Conservation (phyloP, 2,329 filamentous ascomycete species). For the Neoarthrinium moseri region DNA sequence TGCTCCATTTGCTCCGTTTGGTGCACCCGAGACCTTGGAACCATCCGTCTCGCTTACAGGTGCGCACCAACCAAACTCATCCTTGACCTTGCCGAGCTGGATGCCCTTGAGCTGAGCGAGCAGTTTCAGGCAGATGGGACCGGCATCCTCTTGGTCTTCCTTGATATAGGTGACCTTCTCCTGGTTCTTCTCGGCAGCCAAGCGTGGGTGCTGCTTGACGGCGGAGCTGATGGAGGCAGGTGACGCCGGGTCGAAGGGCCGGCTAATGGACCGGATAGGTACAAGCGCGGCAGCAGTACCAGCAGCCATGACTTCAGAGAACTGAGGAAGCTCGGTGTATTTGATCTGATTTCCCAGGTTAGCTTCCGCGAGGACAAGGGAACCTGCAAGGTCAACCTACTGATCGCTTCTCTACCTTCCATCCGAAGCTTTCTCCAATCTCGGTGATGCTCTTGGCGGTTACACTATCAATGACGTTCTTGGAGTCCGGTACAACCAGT, state of each 20-base stretch:
- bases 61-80: slow-evolving; percentile 72
- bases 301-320: slow-evolving; percentile 80
- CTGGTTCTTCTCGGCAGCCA: slow-evolving; percentile 34
- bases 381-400: slow-evolving; percentile 38
- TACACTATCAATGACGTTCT: slow-evolving; percentile 76
- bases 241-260: slow-evolving; percentile 44
- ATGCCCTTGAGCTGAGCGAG: slow-evolving; percentile 78
- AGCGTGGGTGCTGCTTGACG: slow-evolving; percentile 32
- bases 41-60: slow-evolving; percentile 45
- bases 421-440: slow-evolving; percentile 77
- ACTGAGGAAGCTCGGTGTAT: slow-evolving; percentile 54
- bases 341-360: slow-evolving; percentile 50
- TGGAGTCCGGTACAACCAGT: slow-evolving; percentile 83
- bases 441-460: slow-evolving; percentile 73
- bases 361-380: not conserved
- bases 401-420: slow-evolving; percentile 75
- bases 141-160: slow-evolving; percentile 63
- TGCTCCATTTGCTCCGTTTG: slow-evolving; percentile 21
- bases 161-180: slow-evolving; percentile 58
- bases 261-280: slow-evolving; percentile 86
- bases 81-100: slow-evolving; percentile 76
- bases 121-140: slow-evolving; percentile 70
- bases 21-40: slow-evolving; percentile 33
- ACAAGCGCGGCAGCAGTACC: slow-evolving; percentile 91
- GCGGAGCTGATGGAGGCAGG: slow-evolving; percentile 37